phyloP scores from a whole-genome alignment of 2,329 filamentous ascomycete genomes.

The Aspergillus glaucus region DNA sequence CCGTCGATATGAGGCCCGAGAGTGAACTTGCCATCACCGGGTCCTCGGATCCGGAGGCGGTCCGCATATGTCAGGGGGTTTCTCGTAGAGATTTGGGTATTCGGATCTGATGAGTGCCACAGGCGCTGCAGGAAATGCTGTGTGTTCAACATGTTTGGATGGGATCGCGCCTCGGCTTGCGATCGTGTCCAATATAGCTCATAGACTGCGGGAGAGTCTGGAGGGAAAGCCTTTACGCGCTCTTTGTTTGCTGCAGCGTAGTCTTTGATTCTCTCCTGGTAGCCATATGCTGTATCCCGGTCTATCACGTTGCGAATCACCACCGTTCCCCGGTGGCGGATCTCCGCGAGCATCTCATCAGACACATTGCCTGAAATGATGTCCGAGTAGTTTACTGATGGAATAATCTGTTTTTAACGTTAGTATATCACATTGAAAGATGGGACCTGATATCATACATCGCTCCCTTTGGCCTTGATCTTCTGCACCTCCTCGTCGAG shows the following conservation, averaged over 20 bases:
- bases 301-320: slow-evolving; percentile 63
- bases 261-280: slow-evolving; percentile 58
- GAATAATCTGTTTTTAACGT: slow-evolving; percentile 29
- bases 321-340: slow-evolving; percentile 54
- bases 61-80: slow-evolving; percentile 65
- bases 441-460: slow-evolving; percentile 21
- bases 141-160: slow-evolving; percentile 56
- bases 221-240: slow-evolving; percentile 55
- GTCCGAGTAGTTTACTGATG: slow-evolving; percentile 37
- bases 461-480: slow-evolving; percentile 35
- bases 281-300: slow-evolving; percentile 55
- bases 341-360: slow-evolving; percentile 39
- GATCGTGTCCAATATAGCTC: slow-evolving; percentile 69
- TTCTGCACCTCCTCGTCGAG: slow-evolving; percentile 36
- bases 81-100: slow-evolving; percentile 45
- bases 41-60: slow-evolving; percentile 63
- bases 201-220: slow-evolving; percentile 62
- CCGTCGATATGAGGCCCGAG: slow-evolving; percentile 69
- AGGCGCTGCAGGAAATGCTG: slow-evolving; percentile 59
- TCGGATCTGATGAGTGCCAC: slow-evolving; percentile 54
- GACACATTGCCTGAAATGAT: slow-evolving; percentile 32
- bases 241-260: slow-evolving; percentile 58
- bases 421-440: neutral
- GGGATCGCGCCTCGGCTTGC: slow-evolving; percentile 61
- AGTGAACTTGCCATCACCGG: slow-evolving; percentile 64